Evolutionary conservation across 2,329 filamentous ascomycete species (phyloP).

Genomic region (Pezicula carpinea): DNA sequence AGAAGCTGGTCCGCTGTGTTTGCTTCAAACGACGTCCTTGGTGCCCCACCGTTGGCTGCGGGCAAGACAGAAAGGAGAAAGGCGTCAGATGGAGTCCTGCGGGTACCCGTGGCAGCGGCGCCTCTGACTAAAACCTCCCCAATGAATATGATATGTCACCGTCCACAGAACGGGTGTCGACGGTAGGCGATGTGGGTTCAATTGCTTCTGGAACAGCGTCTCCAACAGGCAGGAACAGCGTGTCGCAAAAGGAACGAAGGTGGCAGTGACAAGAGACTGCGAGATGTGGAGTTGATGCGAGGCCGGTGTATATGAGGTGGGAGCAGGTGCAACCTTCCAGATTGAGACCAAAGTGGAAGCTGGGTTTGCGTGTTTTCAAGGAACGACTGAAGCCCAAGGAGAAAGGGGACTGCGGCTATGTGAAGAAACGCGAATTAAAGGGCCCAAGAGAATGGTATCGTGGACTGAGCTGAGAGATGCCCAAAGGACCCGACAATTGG

Average conservation of each 20-base stretch:
- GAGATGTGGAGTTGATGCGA: conserved; percentile 11
- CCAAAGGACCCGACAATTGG: not conserved
- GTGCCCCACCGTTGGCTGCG: conserved; percentile 12
- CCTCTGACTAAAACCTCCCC: conserved; percentile 16
- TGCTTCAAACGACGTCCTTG: conserved; percentile 14
- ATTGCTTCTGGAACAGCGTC: conserved; percentile 25
- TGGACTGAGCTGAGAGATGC: not conserved
- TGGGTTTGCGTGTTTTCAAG: conserved; percentile 88
- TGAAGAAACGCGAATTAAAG: conserved; percentile 9
- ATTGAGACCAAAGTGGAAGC: conserved; percentile 42
- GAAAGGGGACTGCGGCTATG: conserved; percentile 18
- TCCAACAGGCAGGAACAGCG: conserved; percentile 18
- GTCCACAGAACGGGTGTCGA: conserved; percentile 18
- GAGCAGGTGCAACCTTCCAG: conserved; percentile 18
- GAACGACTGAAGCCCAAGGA: conserved; percentile 77
- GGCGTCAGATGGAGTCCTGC: conserved; percentile 24
- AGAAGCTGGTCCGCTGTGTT: conserved; percentile 9
- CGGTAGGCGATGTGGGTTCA: conserved; percentile 21
- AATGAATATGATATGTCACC: conserved; percentile 12
- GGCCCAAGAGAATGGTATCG: conserved; percentile 3
- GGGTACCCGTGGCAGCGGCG: conserved; percentile 22
- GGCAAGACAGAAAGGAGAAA: conserved; percentile 16
- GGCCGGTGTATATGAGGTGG: conserved; percentile 8
- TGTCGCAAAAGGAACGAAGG: conserved; percentile 12
- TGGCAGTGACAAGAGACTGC: conserved; percentile 11